A percentile compares a stretch with the other conserved stretches of the same genome.
These are phyloP conservation scores for Diplocarpon mali DNA, from an alignment of 2,329 filamentous ascomycete genomes.

Conservation along the genomic window DNA sequence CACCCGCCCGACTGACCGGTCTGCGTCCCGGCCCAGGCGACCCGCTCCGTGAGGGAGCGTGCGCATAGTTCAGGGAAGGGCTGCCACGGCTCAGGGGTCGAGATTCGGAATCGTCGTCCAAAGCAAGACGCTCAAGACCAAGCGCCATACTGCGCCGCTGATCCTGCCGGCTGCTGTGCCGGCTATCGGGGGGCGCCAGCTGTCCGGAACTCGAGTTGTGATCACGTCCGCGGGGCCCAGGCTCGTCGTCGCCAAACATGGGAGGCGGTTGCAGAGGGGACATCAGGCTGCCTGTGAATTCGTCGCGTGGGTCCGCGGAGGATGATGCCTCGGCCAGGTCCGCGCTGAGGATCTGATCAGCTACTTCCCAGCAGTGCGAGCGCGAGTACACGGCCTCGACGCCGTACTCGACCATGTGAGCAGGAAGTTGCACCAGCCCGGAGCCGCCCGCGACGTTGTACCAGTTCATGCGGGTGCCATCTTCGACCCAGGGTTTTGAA, in stretches of 20 bases:
- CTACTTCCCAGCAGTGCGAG: slow-evolving; percentile 58
- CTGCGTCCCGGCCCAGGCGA: background rate
- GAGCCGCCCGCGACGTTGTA: slow-evolving; percentile 60
- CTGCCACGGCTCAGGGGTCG: background rate
- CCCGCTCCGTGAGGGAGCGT: too few species aligned
- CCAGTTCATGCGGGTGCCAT: slow-evolving; percentile 51
- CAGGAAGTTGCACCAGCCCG: slow-evolving; percentile 49
- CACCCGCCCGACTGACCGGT: background rate
- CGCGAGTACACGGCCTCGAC: slow-evolving; percentile 58
- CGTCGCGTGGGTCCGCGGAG: background rate
- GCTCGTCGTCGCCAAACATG: slow-evolving; percentile 17
- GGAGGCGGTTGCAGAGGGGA: slow-evolving; percentile 22
- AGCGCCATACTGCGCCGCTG: slow-evolving; percentile 23
- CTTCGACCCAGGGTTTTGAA: slow-evolving; percentile 62
- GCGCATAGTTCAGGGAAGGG: background rate
- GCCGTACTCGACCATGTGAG: slow-evolving; percentile 49
- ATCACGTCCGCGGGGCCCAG: slow-evolving; percentile 10
- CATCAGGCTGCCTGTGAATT: slow-evolving; percentile 1
- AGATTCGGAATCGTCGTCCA: slow-evolving; percentile 12
- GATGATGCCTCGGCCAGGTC: background rate
- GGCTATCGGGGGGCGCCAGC: background rate
- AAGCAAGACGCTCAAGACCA: slow-evolving; percentile 20
- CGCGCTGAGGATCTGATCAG: slow-evolving; percentile 41
- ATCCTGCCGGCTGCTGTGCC: slow-evolving; percentile 6
- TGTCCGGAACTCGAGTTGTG: slow-evolving; percentile 3